Conservation (phyloP, 306 rosid species). For the Trichosanthes truncata region DNA sequence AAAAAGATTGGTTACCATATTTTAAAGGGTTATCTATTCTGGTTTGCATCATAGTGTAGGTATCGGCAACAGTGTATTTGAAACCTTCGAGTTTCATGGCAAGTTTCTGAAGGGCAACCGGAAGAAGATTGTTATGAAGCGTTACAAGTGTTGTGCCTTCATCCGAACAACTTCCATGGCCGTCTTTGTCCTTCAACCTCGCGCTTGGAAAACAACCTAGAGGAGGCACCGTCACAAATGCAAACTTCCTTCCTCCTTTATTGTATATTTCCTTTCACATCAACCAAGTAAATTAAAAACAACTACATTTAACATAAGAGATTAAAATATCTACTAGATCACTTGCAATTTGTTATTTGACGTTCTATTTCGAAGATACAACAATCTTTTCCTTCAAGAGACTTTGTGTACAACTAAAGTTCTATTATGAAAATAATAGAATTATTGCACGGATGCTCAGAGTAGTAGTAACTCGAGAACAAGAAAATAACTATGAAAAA, state of each 20-base stretch:
- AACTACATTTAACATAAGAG: too few species aligned
- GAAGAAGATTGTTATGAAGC: constrained; percentile 25
- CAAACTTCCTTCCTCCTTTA: constrained; percentile 45
- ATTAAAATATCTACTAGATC: too few species aligned
- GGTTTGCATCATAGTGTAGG: background rate
- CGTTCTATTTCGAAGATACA: too few species aligned
- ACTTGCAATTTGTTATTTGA: too few species aligned
- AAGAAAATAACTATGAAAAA: too few species aligned
- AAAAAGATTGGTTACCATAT: constrained; percentile 19
- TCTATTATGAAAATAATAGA: too few species aligned
- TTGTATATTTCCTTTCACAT: constrained; percentile 7
- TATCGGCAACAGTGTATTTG: constrained; percentile 24
- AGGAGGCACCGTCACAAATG: constrained; percentile 12
- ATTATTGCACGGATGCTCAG: too few species aligned
- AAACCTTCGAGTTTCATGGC: constrained; percentile 19
- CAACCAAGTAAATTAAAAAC: too few species aligned
- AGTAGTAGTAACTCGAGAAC: too few species aligned
- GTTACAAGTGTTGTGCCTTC: constrained; percentile 15
- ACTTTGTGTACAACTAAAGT: too few species aligned
- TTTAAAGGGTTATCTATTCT: constrained; percentile 23
- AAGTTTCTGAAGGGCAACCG: constrained; percentile 12
- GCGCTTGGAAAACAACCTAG: constrained; percentile 16
- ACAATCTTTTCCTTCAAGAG: too few species aligned
- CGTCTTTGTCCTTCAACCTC: constrained; percentile 12
- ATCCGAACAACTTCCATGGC: constrained; percentile 15